These are phyloP conservation scores for Salix koriyanagi DNA, from an alignment of 345 rosid species.

Conservation along the genomic window DNA sequence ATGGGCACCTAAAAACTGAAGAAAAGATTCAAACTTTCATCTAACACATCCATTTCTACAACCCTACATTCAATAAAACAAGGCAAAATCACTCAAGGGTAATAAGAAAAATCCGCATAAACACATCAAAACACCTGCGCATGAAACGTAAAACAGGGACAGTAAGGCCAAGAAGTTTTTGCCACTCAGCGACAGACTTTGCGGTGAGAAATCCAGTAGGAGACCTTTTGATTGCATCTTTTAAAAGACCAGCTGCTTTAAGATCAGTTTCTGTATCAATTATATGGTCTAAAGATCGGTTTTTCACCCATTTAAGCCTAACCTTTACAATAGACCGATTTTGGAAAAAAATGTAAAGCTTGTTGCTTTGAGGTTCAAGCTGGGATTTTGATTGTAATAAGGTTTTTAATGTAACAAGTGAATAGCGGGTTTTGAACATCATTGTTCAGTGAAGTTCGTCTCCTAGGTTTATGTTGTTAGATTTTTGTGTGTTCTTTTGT, in stretches of 20 bases:
- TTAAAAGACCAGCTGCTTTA: constrained; percentile 84
- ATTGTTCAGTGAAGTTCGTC: neutral
- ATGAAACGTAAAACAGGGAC: constrained; percentile 87
- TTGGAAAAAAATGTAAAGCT: constrained; percentile 3
- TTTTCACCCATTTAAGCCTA: constrained; percentile 91
- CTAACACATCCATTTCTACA: neutral
- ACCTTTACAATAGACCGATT: constrained; percentile 38
- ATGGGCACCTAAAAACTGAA: neutral
- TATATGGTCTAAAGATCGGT: constrained; percentile 70
- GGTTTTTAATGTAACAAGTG: neutral
- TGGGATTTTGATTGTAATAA: neutral
- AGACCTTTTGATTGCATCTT: constrained; percentile 88
- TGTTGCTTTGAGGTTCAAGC: neutral
- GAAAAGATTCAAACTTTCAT: neutral
- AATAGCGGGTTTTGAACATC: constrained; percentile 10
- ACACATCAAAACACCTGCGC: constrained; percentile 46
- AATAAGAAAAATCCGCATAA: too few relatives aligned
- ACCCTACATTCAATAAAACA: neutral
- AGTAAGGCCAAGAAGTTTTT: constrained; percentile 89
- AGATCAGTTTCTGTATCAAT: constrained; percentile 86
- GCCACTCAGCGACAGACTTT: constrained; percentile 85
- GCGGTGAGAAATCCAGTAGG: constrained; percentile 86
- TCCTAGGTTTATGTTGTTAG: neutral
- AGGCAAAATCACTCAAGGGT: neutral
- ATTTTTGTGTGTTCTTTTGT: neutral